A percentile compares a stretch with the other conserved stretches of the same genome.
These are phyloP conservation scores for Talaromyces adpressus DNA, from an alignment of 495 filamentous ascomycete genomes.

Conservation along the genomic window DNA sequence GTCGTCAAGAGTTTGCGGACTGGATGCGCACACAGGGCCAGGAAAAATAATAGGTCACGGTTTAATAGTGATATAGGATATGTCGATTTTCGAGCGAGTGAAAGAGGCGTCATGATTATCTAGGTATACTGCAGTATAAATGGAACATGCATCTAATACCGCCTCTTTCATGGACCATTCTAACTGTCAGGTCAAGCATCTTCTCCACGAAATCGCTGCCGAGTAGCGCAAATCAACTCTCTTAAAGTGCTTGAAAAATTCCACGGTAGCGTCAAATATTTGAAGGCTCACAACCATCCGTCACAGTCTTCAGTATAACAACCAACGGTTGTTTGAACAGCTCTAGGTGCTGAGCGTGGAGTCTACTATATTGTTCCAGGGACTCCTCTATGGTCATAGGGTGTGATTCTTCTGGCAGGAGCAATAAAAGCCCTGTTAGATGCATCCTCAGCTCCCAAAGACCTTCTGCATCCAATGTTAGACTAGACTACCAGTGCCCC, in stretches of 20 bases:
- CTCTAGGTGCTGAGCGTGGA: neutral
- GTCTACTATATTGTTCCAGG: too few species aligned
- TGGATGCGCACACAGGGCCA: slow-evolving; percentile 51
- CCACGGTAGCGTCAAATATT: neutral
- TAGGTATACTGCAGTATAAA: neutral
- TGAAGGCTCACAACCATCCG: neutral
- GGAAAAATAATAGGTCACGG: neutral
- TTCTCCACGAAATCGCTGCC: neutral
- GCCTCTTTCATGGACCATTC: neutral
- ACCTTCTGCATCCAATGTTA: too few species aligned
- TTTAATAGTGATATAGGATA: neutral
- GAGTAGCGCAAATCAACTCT: neutral
- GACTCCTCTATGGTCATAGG: neutral
- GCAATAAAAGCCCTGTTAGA: neutral
- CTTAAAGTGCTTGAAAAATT: neutral
- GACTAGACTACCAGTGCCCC: too few species aligned
- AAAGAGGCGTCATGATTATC: neutral
- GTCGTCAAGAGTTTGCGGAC: slow-evolving; percentile 68
- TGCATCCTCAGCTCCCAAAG: too few species aligned
- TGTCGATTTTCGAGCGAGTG: neutral
- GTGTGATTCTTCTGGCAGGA: neutral
- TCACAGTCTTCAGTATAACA: neutral
- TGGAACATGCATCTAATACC: neutral
- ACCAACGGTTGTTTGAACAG: neutral
- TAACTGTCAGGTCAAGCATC: neutral